These are phyloP conservation scores for Cyclotella kingstonii DNA, from an alignment of 108 stramenopile species.

Conservation along the genomic window DNA sequence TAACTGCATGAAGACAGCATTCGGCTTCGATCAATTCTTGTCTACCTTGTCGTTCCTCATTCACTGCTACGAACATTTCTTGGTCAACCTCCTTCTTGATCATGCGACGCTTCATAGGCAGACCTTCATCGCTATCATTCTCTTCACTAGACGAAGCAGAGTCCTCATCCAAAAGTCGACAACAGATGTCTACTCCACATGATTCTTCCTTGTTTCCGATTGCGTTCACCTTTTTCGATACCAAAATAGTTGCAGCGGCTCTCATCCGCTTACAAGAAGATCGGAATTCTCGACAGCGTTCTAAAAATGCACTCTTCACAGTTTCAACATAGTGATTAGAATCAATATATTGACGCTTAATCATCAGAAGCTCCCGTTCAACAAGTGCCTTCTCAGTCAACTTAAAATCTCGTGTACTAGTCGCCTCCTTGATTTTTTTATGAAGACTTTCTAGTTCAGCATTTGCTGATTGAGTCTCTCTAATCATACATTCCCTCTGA, in stretches of 20 bases:
- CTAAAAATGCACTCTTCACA: slow-evolving; percentile 30
- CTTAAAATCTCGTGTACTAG: neutral
- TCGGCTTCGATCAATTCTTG: slow-evolving; percentile 29
- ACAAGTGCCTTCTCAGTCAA: slow-evolving; percentile 14
- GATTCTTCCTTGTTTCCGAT: slow-evolving; percentile 1
- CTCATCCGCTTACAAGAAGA: slow-evolving; percentile 29
- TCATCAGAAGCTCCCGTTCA: slow-evolving; percentile 15
- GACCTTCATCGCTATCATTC: neutral
- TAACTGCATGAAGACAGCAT: slow-evolving; percentile 26
- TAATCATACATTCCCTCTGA: slow-evolving; percentile 14
- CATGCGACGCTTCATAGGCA: neutral
- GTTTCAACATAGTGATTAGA: slow-evolving; percentile 21
- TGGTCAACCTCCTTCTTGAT: slow-evolving; percentile 18
- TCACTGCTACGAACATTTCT: slow-evolving; percentile 26
- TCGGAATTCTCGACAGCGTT: slow-evolving; percentile 43
- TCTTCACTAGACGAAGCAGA: slow-evolving; percentile 9
- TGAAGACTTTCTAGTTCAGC: slow-evolving; percentile 8
- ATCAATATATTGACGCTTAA: slow-evolving; percentile 15
- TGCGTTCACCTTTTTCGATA: slow-evolving; percentile 20
- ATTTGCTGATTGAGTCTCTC: slow-evolving; percentile 11
- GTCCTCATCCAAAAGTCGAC: slow-evolving; percentile 30
- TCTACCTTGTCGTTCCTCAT: slow-evolving; percentile 29
- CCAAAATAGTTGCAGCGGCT: slow-evolving; percentile 39
- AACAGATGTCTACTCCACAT: slow-evolving; percentile 29
- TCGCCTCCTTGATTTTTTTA: slow-evolving; percentile 10